Base-by-base conservation (phyloP, 2,329 filamentous ascomycete genomes). In the Bipolaris gigantea region DNA sequence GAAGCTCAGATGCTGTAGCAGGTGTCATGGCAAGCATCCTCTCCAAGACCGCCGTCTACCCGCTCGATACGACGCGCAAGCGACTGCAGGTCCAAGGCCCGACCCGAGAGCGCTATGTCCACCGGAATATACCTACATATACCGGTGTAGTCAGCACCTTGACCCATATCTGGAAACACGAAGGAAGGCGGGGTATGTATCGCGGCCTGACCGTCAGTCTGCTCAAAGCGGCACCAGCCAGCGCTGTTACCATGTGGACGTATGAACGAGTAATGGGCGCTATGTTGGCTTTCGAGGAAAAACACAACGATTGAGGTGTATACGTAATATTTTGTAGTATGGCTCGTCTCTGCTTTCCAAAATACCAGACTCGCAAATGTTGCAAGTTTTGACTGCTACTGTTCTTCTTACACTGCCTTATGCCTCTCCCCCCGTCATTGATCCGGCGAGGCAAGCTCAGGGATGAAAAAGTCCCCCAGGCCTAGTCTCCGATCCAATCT, bases 61-160 rank as follows among this genome's bases (percentile, higher is more conserved):
- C 94, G 15, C 81, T 99, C 21, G 94, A 99, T 72, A 85, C 96
- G 25, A 90, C 97, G 33, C 81, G 94, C 61, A 99, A 97, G 79
- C 82, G 94, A 42, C 82, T 99, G 62, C 94, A 99, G 76, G 92
- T 99, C 3, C 94, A 99, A 74, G 94, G 94, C 0, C 94, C 94
- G 1, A 96, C 89, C 56, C 81, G 92, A 57, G 77, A 76, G 34
- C 81, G 81, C 60, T 99, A 97, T 72, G 85, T 93, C 15, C 89
- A 95, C 74, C 84, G 85, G 65, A 91, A 96, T 67, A 96, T 97
- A 9, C 94, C 94, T 1, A 86, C 89, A 63, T 97, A 97, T 69
- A 80, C 78, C 5, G 81, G 80, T 13, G 85, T 95, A 0, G 64
- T 85, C 4, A 79, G 79, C 40, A 90, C 90, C 0, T 79, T 96